Conservation (phyloP, 352 stramenopile species). For the Blastocystis sp. region DNA sequence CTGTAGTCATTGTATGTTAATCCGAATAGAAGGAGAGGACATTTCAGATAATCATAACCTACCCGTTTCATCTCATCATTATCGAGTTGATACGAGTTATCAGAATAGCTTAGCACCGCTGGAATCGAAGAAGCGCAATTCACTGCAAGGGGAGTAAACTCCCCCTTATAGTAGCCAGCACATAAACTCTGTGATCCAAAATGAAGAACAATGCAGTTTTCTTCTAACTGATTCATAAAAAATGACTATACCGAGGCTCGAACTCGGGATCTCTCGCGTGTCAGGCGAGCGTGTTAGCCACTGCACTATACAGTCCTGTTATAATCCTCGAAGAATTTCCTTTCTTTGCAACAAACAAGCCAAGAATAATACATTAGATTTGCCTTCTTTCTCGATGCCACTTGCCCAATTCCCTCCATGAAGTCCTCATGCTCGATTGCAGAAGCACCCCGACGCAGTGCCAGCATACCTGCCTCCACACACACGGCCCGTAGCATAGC, state of each 20-base stretch:
- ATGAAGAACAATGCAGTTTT: background rate
- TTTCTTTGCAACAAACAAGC: background rate
- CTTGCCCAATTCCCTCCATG: slow-evolving; percentile 95
- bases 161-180: background rate
- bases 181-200: background rate
- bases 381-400: slow-evolving; percentile 67
- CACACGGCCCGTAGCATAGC: slow-evolving; percentile 96
- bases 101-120: too few species aligned
- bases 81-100: too few species aligned
- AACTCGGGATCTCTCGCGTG: slow-evolving; percentile 56
- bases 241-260: slow-evolving; percentile 56
- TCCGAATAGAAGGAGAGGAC: too few species aligned
- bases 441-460: slow-evolving; percentile 83
- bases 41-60: too few species aligned
- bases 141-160: too few species aligned
- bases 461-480: slow-evolving; percentile 95
- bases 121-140: too few species aligned
- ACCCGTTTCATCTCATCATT: too few species aligned
- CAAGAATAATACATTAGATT: slow-evolving; percentile 63
- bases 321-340: background rate
- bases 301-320: slow-evolving; percentile 47
- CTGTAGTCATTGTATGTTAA: too few species aligned
- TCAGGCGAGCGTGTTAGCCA: slow-evolving; percentile 56
- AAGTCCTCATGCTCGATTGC: slow-evolving; percentile 97
- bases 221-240: background rate